A percentile compares a stretch with the other conserved stretches of the same genome.
Conservation (phyloP, 148 eudicot genomes). For the Dysphania ambrosioides region DNA sequence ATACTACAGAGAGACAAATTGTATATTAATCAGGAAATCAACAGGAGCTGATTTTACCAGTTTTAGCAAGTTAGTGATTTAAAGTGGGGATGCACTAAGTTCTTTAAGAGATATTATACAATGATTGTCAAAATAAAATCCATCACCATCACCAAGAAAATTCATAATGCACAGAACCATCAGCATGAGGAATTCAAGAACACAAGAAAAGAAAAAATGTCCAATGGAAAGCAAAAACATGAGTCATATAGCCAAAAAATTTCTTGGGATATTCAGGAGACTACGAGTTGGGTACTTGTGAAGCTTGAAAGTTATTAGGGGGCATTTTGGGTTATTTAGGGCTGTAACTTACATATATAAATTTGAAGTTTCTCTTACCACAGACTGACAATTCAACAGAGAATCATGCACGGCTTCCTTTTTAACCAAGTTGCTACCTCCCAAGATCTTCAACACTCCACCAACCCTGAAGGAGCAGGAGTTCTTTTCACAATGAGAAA, state of each 20-base stretch:
- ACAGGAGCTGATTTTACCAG: background rate
- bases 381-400: slow-evolving; percentile 70
- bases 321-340: no score
- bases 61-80: no score
- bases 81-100: background rate
- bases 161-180: background rate
- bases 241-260: no score
- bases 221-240: background rate
- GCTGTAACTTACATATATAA: background rate
- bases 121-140: background rate
- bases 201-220: no score
- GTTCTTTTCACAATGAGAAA: background rate
- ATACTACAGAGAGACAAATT: slow-evolving; percentile 36
- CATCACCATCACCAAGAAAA: background rate
- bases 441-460: slow-evolving; percentile 71
- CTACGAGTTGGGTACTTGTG: no score
- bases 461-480: slow-evolving; percentile 52
- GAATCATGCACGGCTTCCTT: slow-evolving; percentile 49
- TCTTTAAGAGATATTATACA: background rate
- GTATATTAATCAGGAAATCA: no score
- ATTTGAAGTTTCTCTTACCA: slow-evolving; percentile 38
- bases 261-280: background rate
- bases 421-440: slow-evolving; percentile 53
- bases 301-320: no score
- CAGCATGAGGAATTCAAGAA: background rate